Evolutionary conservation across 208 protist genomes (phyloP), one percentile per base, ranked within the genome.

Genomic region (Leishmania amazonensis): DNA sequence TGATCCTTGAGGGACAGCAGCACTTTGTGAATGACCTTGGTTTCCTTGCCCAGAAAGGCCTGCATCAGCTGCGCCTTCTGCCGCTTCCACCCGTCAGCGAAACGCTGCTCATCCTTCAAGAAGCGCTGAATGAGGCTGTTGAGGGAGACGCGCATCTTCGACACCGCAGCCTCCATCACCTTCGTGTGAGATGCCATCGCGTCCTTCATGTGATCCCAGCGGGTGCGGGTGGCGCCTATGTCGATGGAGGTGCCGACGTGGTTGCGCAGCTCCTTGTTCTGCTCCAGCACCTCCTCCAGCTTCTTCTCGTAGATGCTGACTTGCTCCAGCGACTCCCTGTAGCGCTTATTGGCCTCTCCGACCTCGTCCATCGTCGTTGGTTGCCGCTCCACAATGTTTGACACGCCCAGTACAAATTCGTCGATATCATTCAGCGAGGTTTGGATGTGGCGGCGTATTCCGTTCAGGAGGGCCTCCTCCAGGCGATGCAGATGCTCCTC

Each of bases 281-380:
- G 91, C 76, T 87, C 90, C 75, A 98, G 94, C 24, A 97, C 81
- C 53, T 89, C 87, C 35, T 82, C 68, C 67, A 97, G 89, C 78
- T 95, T 90, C n/a, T 74, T 75, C 79, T 96, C 88, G 75, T 96
- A 93, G 19, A 51, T 75, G n/a, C 78, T 79, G 62, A 98, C 90
- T 64, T 91, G 79, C 40, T 76, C 86, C n/a, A 90, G 67, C 64
- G 87, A 91, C 81, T 93, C 88, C 72, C 88, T 89, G 88, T 94
- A 96, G 4, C 86, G 90, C 85, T 92, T 92, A 85, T 95, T 97
- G 11, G 93, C 94, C 83, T 92, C 78, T 1, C 95, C 95, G 3
- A 99, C 95, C 85, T 99, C 97, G 73, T 98, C 96, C 85, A 99
- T 93, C 42, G 95, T 96, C 51, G 95, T 97, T 15, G 97, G 98